A percentile compares a stretch with the other conserved stretches of the same genome.
These are phyloP conservation scores for Backusella liffmaniae DNA, from an alignment of 192 early-diverging fungal species.

Conservation along the genomic window DNA sequence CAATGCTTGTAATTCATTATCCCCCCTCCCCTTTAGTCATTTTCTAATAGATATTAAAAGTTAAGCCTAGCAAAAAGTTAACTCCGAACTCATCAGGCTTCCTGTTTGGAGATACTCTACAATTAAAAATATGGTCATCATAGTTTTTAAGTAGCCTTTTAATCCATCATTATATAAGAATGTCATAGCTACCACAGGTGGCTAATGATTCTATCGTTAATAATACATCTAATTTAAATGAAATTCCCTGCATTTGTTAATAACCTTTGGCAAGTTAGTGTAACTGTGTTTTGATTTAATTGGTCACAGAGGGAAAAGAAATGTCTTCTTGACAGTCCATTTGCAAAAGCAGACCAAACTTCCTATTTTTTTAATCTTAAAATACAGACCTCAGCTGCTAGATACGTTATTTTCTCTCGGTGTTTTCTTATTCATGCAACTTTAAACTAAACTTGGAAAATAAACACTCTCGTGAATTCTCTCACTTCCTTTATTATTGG, in stretches of 20 bases:
- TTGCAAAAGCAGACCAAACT: slow-evolving; percentile 1
- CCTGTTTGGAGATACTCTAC: no score
- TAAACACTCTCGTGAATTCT: no score
- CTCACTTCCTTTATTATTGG: no score
- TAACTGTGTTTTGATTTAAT: neutral
- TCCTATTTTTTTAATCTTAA: neutral
- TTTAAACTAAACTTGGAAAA: no score
- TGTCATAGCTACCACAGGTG: neutral
- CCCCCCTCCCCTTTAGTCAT: neutral
- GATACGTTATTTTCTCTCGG: no score
- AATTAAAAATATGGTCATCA: no score
- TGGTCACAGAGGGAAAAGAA: neutral
- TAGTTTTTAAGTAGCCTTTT: neutral
- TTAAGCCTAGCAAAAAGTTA: neutral
- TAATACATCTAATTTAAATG: neutral
- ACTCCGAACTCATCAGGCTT: neutral
- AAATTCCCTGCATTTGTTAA: neutral
- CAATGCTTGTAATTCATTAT: neutral
- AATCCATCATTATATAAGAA: neutral
- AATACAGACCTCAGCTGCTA: neutral
- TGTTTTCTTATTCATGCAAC: no score
- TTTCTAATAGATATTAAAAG: neutral
- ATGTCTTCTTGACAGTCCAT: neutral
- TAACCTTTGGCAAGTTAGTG: neutral
- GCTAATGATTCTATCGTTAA: no score